Evolutionary conservation across 176 grass and related monocot genomes (phyloP).

Genomic region (Cymbopogon citratus): DNA sequence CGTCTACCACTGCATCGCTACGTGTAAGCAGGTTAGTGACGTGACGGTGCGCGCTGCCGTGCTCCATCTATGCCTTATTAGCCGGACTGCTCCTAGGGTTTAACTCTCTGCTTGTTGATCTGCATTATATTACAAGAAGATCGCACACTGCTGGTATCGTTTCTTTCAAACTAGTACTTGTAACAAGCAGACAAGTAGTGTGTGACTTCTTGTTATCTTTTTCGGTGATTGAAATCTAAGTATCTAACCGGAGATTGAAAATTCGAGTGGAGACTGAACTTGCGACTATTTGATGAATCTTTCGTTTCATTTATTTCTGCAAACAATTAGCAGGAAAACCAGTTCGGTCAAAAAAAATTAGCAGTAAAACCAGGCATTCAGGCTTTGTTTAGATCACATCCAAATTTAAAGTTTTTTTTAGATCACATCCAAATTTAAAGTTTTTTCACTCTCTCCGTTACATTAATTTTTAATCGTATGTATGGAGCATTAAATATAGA

Average conservation of each 20-base stretch:
- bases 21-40: slow-evolving; percentile 15
- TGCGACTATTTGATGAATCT: neutral
- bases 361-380: neutral
- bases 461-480: too few species aligned
- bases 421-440: too few species aligned
- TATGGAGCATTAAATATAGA: too few species aligned
- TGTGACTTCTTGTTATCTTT: neutral
- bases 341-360: too few species aligned
- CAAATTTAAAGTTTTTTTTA: too few species aligned
- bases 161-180: neutral
- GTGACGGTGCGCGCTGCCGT: neutral
- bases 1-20: neutral
- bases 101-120: slow-evolving; percentile 18
- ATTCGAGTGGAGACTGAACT: too few species aligned
- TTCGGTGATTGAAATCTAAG: slow-evolving; percentile 1
- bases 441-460: too few species aligned
- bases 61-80: slow-evolving; percentile 15
- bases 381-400: too few species aligned
- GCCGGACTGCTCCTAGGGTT: slow-evolving; percentile 24
- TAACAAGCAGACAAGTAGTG: neutral
- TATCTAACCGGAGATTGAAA: too few species aligned
- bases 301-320: neutral
- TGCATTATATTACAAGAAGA: slow-evolving; percentile 9
- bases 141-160: neutral
- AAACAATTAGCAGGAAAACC: too few species aligned